Evolutionary conservation across 2,329 filamentous ascomycete genomes (phyloP).

Genomic region (Fusarium scirpi): DNA sequence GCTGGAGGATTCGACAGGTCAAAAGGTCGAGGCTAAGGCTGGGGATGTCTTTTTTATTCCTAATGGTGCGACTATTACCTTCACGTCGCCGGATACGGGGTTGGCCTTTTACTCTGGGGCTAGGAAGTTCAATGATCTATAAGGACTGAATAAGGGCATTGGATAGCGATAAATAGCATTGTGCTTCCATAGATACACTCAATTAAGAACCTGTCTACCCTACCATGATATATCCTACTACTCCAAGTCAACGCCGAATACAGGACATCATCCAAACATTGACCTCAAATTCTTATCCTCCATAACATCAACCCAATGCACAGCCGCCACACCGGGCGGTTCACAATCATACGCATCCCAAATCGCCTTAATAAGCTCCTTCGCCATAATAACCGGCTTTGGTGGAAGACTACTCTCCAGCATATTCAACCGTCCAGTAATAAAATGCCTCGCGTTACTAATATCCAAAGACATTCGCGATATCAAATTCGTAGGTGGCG

Average conservation of each 20-base stretch:
- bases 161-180: constrained; percentile 31
- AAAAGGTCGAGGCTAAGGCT: constrained; percentile 67
- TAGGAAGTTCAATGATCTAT: constrained; percentile 52
- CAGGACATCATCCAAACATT: constrained; percentile 47
- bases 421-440: constrained; percentile 54
- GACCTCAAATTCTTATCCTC: constrained; percentile 50
- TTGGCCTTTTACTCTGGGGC: constrained; percentile 68
- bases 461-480: constrained; percentile 52
- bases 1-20: constrained; percentile 72
- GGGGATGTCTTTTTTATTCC: constrained; percentile 79
- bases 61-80: constrained; percentile 74
- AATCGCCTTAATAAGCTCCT: constrained; percentile 55
- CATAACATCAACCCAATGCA: constrained; percentile 60
- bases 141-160: background rate
- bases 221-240: background rate
- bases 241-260: background rate
- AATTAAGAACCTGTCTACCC: background rate
- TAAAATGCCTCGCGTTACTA: constrained; percentile 54
- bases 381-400: constrained; percentile 57
- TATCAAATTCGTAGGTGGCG: constrained; percentile 30
- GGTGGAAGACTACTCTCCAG: constrained; percentile 56
- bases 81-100: constrained; percentile 70
- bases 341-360: constrained; percentile 58
- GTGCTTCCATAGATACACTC: constrained; percentile 3
- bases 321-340: constrained; percentile 46